Percentiles rank a stretch among this genome's conserved stretches.
Conservation (phyloP, 2,329 filamentous ascomycete genomes). For the Ciborinia camelliae region DNA sequence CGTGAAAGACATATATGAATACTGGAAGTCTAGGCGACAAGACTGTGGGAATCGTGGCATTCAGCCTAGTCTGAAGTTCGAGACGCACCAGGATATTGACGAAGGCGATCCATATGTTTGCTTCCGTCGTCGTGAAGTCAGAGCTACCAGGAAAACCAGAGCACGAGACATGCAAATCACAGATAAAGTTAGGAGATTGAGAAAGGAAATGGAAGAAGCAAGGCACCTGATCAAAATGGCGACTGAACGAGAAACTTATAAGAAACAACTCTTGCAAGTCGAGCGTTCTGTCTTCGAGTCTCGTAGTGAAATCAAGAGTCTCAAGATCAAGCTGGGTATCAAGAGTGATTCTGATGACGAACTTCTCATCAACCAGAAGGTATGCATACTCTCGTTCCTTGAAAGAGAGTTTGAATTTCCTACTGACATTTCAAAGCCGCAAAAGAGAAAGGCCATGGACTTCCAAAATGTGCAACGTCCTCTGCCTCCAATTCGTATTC, state of each 20-base stretch:
- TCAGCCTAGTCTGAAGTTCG: slow-evolving; percentile 82
- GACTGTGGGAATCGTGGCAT: slow-evolving; percentile 67
- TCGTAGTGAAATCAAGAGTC: slow-evolving; percentile 76
- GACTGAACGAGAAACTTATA: slow-evolving; percentile 73
- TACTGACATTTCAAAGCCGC: slow-evolving; percentile 48
- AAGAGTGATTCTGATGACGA: slow-evolving; percentile 76
- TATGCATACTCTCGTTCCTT: slow-evolving; percentile 46
- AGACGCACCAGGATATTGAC: slow-evolving; percentile 90
- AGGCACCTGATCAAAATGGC: slow-evolving; percentile 76
- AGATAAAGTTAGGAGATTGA: slow-evolving; percentile 88
- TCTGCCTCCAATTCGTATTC: slow-evolving; percentile 64
- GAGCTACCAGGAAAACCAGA: slow-evolving; percentile 91
- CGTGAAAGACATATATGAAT: slow-evolving; percentile 79
- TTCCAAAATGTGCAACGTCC: slow-evolving; percentile 54
- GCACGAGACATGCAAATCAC: slow-evolving; percentile 90
- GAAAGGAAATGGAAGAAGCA: slow-evolving; percentile 86
- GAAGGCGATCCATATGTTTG: slow-evolving; percentile 97
- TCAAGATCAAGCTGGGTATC: slow-evolving; percentile 84
- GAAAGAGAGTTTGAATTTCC: neutral
- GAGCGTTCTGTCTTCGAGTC: slow-evolving; percentile 82
- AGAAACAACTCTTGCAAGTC: slow-evolving; percentile 70
- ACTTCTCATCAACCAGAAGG: slow-evolving; percentile 91
- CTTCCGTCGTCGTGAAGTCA: slow-evolving; percentile 90
- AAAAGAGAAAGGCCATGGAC: slow-evolving; percentile 67
- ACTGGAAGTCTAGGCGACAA: slow-evolving; percentile 76